phyloP scores from a whole-genome alignment of 2,329 filamentous ascomycete species.

The Samsoniella hepiali region DNA sequence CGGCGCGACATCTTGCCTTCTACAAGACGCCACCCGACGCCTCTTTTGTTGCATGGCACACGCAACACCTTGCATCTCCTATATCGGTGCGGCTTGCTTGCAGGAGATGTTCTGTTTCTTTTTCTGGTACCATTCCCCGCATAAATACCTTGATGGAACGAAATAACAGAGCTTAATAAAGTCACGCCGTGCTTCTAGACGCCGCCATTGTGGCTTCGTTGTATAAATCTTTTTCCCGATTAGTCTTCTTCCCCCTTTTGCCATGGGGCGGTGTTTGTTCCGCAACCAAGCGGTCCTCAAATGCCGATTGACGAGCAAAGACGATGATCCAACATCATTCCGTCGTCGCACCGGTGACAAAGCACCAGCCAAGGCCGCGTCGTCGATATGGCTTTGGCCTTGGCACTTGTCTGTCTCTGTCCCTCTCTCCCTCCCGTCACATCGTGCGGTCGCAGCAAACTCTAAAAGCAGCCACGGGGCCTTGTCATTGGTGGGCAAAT shows the following conservation, averaged over 20 bases:
- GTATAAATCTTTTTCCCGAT: no score
- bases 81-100: conserved; percentile 1
- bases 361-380: background rate
- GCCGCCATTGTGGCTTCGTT: no score
- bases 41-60: no score
- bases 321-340: no score
- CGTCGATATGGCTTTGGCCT: background rate
- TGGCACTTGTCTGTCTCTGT: background rate
- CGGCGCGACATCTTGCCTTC: no score
- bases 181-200: no score
- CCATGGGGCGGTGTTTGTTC: no score
- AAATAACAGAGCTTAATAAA: no score
- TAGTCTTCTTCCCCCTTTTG: background rate
- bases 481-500: conserved; percentile 11
- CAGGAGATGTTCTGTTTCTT: background rate
- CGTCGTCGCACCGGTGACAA: no score
- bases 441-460: background rate
- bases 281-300: no score
- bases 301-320: background rate
- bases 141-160: conserved; percentile 13
- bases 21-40: background rate
- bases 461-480: background rate
- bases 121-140: background rate
- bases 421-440: no score
- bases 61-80: no score